Conservation (phyloP, 305 asterid species). For the Stenogyne calaminthoides region DNA sequence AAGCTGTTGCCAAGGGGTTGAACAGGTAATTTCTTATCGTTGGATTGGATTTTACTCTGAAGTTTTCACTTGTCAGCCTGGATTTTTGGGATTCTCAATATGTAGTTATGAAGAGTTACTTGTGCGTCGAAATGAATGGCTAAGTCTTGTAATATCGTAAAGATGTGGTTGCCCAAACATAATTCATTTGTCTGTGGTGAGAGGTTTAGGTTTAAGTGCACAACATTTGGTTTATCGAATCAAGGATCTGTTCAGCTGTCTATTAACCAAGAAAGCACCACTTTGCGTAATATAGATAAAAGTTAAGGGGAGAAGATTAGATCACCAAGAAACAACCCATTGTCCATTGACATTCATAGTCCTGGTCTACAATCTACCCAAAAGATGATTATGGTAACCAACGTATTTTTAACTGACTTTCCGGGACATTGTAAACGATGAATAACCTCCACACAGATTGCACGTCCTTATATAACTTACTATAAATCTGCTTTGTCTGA, state of each 20-base stretch:
- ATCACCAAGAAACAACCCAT: slow-evolving; percentile 17
- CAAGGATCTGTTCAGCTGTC: neutral
- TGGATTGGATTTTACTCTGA: slow-evolving; percentile 9
- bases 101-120: slow-evolving; percentile 1
- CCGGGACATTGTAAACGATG: neutral
- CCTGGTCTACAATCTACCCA: neutral
- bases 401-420: too few species aligned
- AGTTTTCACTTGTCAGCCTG: slow-evolving; percentile 11
- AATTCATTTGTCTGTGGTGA: neutral
- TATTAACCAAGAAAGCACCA: neutral
- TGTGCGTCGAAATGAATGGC: slow-evolving; percentile 2
- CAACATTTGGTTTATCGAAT: neutral
- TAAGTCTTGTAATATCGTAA: neutral
- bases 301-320: slow-evolving; percentile 5
- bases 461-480: neutral
- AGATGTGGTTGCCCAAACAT: slow-evolving; percentile 13
- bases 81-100: slow-evolving; percentile 14
- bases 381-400: neutral
- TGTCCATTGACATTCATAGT: neutral
- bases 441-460: neutral
- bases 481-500: neutral
- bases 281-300: neutral
- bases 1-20: slow-evolving; percentile 60
- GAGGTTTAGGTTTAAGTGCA: neutral
- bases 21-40: slow-evolving; percentile 49